Evolutionary conservation across 164 flowering plant genomes (phyloP).

Genomic region (Kalanchoe fedtschenkoi): DNA sequence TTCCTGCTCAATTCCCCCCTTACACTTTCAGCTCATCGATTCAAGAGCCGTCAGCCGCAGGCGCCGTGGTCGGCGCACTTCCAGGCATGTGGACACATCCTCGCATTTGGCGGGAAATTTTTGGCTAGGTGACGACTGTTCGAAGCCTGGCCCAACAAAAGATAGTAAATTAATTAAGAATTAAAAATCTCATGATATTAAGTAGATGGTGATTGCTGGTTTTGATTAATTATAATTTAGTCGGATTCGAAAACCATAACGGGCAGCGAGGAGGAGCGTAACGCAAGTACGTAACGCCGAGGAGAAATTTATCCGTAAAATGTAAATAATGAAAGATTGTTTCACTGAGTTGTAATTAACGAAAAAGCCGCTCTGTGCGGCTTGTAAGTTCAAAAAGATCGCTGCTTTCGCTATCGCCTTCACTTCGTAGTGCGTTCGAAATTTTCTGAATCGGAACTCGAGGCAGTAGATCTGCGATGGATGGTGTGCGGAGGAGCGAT

Average conservation of each 20-base stretch:
- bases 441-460: neutral
- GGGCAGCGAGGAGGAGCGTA: slow-evolving; percentile 4
- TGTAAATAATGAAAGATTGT: neutral
- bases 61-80: too few relatives aligned
- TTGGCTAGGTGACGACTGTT: neutral
- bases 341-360: neutral
- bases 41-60: neutral
- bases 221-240: neutral
- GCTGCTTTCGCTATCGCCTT: neutral
- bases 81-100: too few relatives aligned
- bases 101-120: neutral
- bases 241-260: neutral
- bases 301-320: neutral
- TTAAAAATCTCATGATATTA: too few relatives aligned
- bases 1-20: neutral
- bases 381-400: slow-evolving; percentile 2
- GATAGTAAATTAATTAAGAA: too few relatives aligned
- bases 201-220: too few relatives aligned
- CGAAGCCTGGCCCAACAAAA: neutral
- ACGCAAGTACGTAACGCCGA: too few relatives aligned
- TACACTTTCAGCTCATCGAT: neutral
- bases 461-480: slow-evolving; percentile 10
- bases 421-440: neutral
- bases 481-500: slow-evolving; percentile 9
- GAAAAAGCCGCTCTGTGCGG: neutral